These are phyloP conservation scores for Zalaria sp. DNA, from an alignment of 2,329 filamentous ascomycete species.

Conservation along the genomic window DNA sequence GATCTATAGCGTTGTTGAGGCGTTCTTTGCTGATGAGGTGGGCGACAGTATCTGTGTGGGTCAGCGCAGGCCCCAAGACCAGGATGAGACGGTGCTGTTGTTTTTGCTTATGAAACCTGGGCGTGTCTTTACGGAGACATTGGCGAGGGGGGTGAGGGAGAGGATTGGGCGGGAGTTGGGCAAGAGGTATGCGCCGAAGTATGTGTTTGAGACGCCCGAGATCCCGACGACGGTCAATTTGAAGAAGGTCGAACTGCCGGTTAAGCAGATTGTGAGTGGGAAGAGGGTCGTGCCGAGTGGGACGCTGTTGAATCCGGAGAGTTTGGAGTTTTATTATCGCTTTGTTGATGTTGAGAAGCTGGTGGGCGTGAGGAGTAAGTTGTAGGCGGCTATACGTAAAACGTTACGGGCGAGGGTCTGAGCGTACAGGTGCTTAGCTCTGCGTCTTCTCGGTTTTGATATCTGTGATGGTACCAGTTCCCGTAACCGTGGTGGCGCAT, in stretches of 20 bases:
- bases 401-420: not conserved
- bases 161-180: conserved; percentile 54
- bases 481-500: not conserved
- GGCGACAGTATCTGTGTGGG: conserved; percentile 69
- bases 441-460: not conserved
- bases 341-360: conserved; percentile 60
- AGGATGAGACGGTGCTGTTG: conserved; percentile 44
- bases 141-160: conserved; percentile 47
- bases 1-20: conserved; percentile 62
- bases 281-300: conserved; percentile 60
- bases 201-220: conserved; percentile 65
- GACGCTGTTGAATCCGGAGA: conserved; percentile 62
- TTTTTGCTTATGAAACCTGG: conserved; percentile 49
- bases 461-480: not conserved
- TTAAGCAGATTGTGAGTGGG: conserved; percentile 73
- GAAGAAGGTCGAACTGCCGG: conserved; percentile 73
- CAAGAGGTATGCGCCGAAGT: conserved; percentile 62
- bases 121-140: conserved; percentile 33
- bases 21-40: conserved; percentile 47
- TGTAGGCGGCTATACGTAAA: conserved; percentile 19
- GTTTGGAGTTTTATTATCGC: conserved; percentile 64
- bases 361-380: conserved; percentile 31
- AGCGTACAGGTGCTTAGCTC: not conserved
- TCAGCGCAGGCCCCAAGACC: conserved; percentile 49
- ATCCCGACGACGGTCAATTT: conserved; percentile 76